These are phyloP conservation scores for Chrysopogon serrulatus DNA, from an alignment of 176 grass and related monocot genomes.

Conservation along the genomic window DNA sequence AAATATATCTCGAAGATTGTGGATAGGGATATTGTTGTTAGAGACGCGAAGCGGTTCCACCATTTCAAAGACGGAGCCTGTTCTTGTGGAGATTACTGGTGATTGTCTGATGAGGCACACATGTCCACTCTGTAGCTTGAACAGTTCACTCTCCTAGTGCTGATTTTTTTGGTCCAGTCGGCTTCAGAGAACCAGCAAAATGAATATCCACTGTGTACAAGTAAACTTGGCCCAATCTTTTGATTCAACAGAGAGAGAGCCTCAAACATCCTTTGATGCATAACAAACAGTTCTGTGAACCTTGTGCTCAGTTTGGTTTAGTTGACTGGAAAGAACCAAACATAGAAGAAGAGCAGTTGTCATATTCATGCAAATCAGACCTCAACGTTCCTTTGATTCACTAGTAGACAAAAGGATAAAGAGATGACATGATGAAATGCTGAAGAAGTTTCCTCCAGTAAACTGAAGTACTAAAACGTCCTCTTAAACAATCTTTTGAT, in stretches of 20 bases:
- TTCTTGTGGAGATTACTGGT: constrained; percentile 66
- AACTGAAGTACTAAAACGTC: not conserved
- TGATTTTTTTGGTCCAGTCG: not conserved
- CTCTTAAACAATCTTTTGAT: not conserved
- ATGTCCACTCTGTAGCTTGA: not conserved
- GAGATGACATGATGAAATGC: not conserved
- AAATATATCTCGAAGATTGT: constrained; percentile 42
- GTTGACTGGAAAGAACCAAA: not conserved
- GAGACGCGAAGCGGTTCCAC: constrained; percentile 57
- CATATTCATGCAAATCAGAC: not conserved
- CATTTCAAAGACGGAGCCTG: constrained; percentile 57
- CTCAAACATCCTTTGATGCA: not conserved
- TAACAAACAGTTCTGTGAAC: not conserved
- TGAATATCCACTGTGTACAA: not conserved
- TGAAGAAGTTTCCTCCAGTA: not conserved
- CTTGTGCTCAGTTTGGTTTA: not conserved
- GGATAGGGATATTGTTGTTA: constrained; percentile 42
- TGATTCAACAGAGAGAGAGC: not conserved
- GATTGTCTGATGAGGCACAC: not conserved
- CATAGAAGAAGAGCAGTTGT: not conserved
- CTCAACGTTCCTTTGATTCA: not conserved
- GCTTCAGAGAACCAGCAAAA: not conserved
- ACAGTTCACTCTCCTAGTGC: not conserved
- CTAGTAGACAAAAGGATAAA: not conserved
- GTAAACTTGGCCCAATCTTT: not conserved